phyloP scores from a whole-genome alignment of 2,329 filamentous ascomycete genomes.

The Eutypa lata region DNA sequence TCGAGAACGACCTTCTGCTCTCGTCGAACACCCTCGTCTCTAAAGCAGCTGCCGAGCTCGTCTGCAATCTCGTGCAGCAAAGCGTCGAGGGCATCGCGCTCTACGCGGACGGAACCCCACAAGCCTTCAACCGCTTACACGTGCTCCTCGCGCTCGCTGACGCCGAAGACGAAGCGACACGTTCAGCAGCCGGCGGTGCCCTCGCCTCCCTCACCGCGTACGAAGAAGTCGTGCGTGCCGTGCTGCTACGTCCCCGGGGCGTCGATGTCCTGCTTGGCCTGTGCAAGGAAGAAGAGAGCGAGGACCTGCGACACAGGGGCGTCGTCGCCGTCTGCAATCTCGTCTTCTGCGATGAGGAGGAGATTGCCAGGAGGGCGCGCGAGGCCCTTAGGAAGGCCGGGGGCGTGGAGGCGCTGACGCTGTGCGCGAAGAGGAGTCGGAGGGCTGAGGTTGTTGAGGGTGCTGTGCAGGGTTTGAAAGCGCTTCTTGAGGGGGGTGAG shows the following conservation, averaged over 20 bases:
- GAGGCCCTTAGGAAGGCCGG: slow-evolving; percentile 59
- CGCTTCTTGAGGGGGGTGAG: slow-evolving; percentile 51
- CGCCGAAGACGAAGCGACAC: slow-evolving; percentile 74
- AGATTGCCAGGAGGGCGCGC: slow-evolving; percentile 58
- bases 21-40: slow-evolving; percentile 72
- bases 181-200: slow-evolving; percentile 83
- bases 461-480: slow-evolving; percentile 70
- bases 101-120: slow-evolving; percentile 64
- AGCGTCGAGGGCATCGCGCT: slow-evolving; percentile 62
- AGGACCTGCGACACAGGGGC: slow-evolving; percentile 68
- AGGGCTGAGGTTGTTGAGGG: slow-evolving; percentile 68
- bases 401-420: slow-evolving; percentile 66
- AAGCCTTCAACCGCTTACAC: slow-evolving; percentile 72
- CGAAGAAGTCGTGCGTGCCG: slow-evolving; percentile 67
- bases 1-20: slow-evolving; percentile 77
- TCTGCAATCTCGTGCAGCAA: slow-evolving; percentile 86
- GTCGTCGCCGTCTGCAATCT: slow-evolving; percentile 75
- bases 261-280: slow-evolving; percentile 76
- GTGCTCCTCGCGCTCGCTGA: slow-evolving; percentile 86
- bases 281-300: slow-evolving; percentile 65
- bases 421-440: slow-evolving; percentile 65
- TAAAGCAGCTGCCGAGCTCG: slow-evolving; percentile 80
- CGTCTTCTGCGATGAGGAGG: slow-evolving; percentile 62
- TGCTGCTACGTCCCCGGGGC: slow-evolving; percentile 69
- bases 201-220: slow-evolving; percentile 80